Percentiles rank a stretch among this genome's conserved stretches.
Evolutionary conservation across 257 asterid species (phyloP).

Genomic region (Solanum boliviense): DNA sequence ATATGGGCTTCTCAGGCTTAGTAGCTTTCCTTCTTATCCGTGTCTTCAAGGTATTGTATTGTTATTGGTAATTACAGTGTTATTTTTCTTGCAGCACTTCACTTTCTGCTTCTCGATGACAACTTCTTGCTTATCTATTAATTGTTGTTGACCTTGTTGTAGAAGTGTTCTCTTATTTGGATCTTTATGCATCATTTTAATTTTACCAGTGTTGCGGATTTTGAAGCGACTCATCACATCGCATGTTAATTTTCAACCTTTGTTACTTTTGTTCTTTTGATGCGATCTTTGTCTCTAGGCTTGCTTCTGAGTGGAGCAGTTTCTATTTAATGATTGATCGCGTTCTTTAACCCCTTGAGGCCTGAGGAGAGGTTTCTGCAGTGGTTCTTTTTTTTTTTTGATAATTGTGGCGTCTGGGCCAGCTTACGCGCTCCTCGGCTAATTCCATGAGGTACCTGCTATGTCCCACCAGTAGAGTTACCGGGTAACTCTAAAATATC

Average conservation of each 20-base stretch:
- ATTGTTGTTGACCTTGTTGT: not conserved
- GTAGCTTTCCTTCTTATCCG: constrained; percentile 91
- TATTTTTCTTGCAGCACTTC: not conserved
- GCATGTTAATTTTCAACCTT: not conserved
- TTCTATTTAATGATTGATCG: not conserved
- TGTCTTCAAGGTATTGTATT: constrained; percentile 64
- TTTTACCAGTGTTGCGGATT: not conserved
- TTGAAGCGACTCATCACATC: not conserved
- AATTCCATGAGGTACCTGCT: not conserved
- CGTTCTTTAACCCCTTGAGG: not conserved
- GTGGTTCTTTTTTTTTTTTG: not conserved
- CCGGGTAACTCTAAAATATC: not conserved
- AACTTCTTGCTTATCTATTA: not conserved
- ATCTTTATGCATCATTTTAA: not conserved
- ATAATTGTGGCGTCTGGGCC: not conserved
- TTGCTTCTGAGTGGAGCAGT: not conserved
- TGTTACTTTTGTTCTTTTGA: not conserved
- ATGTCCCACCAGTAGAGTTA: not conserved
- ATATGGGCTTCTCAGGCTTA: constrained; percentile 93
- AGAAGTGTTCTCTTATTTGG: not conserved
- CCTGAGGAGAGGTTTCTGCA: not conserved
- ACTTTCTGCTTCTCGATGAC: not conserved
- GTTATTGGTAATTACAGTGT: not conserved
- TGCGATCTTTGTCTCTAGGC: not conserved
- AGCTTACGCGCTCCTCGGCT: not conserved